phyloP scores from a whole-genome alignment of 208 protist species.

The Chromosphaera perkinsii region DNA sequence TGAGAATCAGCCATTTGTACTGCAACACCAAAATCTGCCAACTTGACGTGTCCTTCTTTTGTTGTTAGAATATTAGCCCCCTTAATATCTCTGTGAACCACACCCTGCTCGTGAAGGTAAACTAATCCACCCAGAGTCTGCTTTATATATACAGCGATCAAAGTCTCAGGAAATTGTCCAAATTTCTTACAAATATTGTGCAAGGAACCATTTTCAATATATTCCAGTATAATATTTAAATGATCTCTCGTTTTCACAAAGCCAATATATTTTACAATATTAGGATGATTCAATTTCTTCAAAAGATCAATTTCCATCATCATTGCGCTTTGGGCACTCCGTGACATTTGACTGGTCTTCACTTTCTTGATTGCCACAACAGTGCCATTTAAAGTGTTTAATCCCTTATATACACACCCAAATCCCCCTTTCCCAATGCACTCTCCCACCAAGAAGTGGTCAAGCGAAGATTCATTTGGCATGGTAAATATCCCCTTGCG shows the following conservation, averaged over 20 bases:
- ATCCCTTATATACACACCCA: conserved; percentile 28
- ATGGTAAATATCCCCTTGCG: no score
- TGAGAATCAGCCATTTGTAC: conserved; percentile 67
- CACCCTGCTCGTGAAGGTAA: conserved; percentile 74
- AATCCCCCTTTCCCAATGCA: conserved; percentile 35
- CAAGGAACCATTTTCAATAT: conserved; percentile 74
- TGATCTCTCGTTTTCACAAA: conserved; percentile 51
- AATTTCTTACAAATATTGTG: conserved; percentile 69
- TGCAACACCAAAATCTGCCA: conserved; percentile 37
- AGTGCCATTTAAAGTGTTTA: conserved; percentile 22
- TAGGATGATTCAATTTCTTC: conserved; percentile 64
- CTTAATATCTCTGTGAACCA: conserved; percentile 46
- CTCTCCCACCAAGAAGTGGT: conserved; percentile 20
- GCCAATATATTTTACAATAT: conserved; percentile 63
- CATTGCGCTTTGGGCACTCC: conserved; percentile 7
- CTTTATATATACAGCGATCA: conserved; percentile 68
- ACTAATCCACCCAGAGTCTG: conserved; percentile 73
- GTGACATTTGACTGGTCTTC: conserved; percentile 21
- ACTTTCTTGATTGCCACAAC: conserved; percentile 41
- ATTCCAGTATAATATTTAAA: conserved; percentile 74
- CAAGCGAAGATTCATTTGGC: no score
- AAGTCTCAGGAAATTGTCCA: conserved; percentile 68
- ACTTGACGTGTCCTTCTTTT: conserved; percentile 26
- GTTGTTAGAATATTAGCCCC: conserved; percentile 34
- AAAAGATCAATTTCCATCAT: conserved; percentile 69